Base-by-base conservation (phyloP, 768 basidiomycete genomes). In the Pleurotus ostreatus region DNA sequence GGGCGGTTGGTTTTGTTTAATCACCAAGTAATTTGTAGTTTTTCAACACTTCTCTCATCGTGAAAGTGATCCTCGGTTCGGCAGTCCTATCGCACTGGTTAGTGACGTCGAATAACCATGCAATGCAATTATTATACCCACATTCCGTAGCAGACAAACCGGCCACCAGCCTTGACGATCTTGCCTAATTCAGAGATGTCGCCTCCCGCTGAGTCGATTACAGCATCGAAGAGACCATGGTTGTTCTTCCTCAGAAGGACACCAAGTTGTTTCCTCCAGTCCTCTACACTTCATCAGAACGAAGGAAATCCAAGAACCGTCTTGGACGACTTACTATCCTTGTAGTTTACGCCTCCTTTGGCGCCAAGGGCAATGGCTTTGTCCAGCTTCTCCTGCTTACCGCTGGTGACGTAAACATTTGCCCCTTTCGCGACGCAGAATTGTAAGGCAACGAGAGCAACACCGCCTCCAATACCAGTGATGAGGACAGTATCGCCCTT, bases 381-480 rank as follows among this genome's bases (percentile, higher is more conserved):
- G 47, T 72, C 68, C 46, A 94, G 83, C 73, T 94, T 94, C 7
- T 82, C 80, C 23, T 77, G 73, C 45, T 69, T 82, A 7, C 88
- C 80, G 59, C 88, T 90, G 3, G 92, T 89, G 20, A 93, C 89
- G 67, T 85, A 94, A n/a, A 93, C 89, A 34, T 79, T 80, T 1
- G 89, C 87, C 25, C 92, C 88, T 54, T 78, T 78, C 0, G 88
- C 90, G 3, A 92, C 62, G 65, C 84, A 88, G 7, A 93, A 68
- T 66, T 94, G 91, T 58, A 93, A 69, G 0, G 88, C 85, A 40
- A 83, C 62, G 25, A 94, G 74, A 0, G 92, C 92, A 39, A 94
- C 92, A 11, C 92, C 92, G 16, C 92, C 92, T 20, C 91, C 90
- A 44, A 89, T 82, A 15, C 90, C 90, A 0, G 89, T 90, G 57